A percentile compares a stretch with the other conserved stretches of the same genome.
phyloP scores from a whole-genome alignment of 192 early-diverging fungal species.

The Glomus cerebriforme region DNA sequence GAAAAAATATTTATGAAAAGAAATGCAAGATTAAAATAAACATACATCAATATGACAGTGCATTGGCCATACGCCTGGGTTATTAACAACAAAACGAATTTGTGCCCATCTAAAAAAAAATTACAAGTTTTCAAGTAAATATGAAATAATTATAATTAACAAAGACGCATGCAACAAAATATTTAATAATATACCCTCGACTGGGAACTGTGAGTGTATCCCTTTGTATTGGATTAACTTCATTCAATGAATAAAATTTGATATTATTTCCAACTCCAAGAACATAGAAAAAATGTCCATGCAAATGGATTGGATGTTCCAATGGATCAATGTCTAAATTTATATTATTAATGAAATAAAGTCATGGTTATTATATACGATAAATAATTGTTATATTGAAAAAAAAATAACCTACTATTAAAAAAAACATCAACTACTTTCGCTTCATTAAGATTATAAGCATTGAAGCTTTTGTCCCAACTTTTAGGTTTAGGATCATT shows the following conservation, averaged over 20 bases:
- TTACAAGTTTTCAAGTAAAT: background rate
- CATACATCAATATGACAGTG: conserved; percentile 60
- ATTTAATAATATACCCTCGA: background rate
- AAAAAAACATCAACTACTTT: no score
- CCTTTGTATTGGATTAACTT: conserved; percentile 50
- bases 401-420: conserved; percentile 34
- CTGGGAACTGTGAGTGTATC: conserved; percentile 65
- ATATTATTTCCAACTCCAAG: conserved; percentile 51
- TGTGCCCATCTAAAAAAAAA: background rate
- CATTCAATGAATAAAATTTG: conserved; percentile 40
- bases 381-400: conserved; percentile 50
- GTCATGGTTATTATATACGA: conserved; percentile 64
- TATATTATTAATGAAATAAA: no score
- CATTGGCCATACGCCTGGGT: conserved; percentile 44
- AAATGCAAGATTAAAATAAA: conserved; percentile 26
- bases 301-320: conserved; percentile 68
- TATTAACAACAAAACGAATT: conserved; percentile 44
- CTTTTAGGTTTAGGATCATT: no score
- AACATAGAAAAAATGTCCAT: conserved; percentile 71
- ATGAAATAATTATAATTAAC: background rate
- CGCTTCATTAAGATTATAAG: no score
- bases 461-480: no score
- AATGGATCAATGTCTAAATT: conserved; percentile 45
- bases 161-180: background rate
- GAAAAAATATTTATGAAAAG: background rate